Evolutionary conservation across 2,329 filamentous ascomycete genomes (phyloP).

Genomic region (Capronia coronata): DNA sequence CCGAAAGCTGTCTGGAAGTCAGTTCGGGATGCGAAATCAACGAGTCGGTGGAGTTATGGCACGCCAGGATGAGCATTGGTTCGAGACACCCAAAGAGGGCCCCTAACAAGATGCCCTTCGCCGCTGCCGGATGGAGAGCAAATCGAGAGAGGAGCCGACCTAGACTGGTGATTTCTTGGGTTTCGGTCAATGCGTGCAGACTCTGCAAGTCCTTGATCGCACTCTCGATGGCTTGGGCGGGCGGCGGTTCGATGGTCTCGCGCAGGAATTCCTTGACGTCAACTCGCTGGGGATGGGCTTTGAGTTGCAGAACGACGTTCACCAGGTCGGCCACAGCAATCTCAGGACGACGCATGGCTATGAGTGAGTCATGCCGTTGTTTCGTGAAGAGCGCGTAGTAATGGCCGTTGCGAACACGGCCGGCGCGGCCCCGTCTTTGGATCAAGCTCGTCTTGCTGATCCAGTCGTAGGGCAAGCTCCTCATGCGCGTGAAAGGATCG

Average conservation of each 20-base stretch:
- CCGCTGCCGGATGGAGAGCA: slow-evolving; percentile 86
- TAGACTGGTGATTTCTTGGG: slow-evolving; percentile 78
- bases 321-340: slow-evolving; percentile 90
- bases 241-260: slow-evolving; percentile 82
- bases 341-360: slow-evolving; percentile 87
- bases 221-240: slow-evolving; percentile 80
- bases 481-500: slow-evolving; percentile 14
- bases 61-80: slow-evolving; percentile 78
- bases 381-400: slow-evolving; percentile 96
- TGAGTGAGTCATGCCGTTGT: slow-evolving; percentile 66
- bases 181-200: slow-evolving; percentile 74
- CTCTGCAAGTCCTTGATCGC: slow-evolving; percentile 89
- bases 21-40: slow-evolving; percentile 13
- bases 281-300: slow-evolving; percentile 50
- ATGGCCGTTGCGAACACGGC: slow-evolving; percentile 86
- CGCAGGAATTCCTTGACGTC: slow-evolving; percentile 59
- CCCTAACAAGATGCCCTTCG: slow-evolving; percentile 82
- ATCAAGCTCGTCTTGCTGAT: slow-evolving; percentile 76
- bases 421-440: slow-evolving; percentile 85
- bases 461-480: slow-evolving; percentile 17
- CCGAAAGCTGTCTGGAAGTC: slow-evolving; percentile 4
- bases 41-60: slow-evolving; percentile 9
- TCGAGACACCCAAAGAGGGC: slow-evolving; percentile 86
- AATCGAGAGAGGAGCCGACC: slow-evolving; percentile 80
- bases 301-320: slow-evolving; percentile 92